These are phyloP conservation scores for Chalciporus piperatus DNA, from an alignment of 768 basidiomycete genomes.

Conservation along the genomic window DNA sequence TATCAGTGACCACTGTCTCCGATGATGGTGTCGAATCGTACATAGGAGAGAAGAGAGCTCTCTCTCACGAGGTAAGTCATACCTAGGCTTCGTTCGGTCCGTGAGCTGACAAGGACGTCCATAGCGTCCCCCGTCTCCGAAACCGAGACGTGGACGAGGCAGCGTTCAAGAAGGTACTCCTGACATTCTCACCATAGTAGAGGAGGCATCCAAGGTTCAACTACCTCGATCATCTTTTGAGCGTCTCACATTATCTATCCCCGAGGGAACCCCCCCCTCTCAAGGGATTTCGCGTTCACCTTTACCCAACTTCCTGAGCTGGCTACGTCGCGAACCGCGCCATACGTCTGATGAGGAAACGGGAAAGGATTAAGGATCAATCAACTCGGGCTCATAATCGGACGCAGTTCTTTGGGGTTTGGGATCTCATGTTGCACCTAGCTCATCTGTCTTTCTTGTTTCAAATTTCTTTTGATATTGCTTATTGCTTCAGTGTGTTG, in stretches of 20 bases:
- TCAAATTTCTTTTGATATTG: neutral
- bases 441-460: too few relatives aligned
- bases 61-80: neutral
- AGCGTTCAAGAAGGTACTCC: neutral
- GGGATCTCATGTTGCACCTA: too few relatives aligned
- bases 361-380: neutral
- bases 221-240: neutral
- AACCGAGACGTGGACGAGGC: neutral
- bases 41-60: neutral
- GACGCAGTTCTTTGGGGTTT: too few relatives aligned
- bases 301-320: neutral
- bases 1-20: neutral
- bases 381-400: too few relatives aligned
- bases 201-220: slow-evolving; percentile 4
- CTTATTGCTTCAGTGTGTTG: too few relatives aligned
- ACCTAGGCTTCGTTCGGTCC: too few relatives aligned
- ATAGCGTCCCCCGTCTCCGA: neutral
- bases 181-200: slow-evolving; percentile 8
- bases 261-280: neutral
- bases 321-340: neutral
- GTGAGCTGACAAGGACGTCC: neutral
- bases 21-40: neutral
- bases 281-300: neutral
- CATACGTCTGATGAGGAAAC: neutral
- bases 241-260: neutral